Percentiles rank a stretch among this genome's conserved stretches.
Evolutionary conservation across 441 rosid genomes (phyloP).

Genomic region (Metrosideros polymorpha): DNA sequence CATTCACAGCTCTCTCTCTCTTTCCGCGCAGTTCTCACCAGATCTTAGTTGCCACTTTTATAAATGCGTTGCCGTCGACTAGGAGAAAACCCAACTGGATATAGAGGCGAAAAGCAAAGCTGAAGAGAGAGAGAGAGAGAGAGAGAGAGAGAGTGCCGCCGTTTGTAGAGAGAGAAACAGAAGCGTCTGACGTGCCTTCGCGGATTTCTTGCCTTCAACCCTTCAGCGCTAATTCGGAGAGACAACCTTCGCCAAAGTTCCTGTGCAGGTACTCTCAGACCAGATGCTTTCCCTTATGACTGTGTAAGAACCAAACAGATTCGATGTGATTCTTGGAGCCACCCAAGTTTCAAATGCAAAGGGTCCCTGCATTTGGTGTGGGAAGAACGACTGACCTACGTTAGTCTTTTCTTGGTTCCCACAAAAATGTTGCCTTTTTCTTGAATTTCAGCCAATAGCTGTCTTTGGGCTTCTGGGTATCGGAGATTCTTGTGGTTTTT

Average conservation of each 20-base stretch:
- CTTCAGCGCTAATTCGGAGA: not conserved
- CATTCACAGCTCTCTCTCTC: not conserved
- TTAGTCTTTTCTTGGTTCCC: not conserved
- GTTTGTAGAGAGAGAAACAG: not conserved
- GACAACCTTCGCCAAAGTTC: not conserved
- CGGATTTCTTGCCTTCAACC: not conserved
- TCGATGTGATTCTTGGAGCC: not conserved
- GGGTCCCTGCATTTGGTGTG: not conserved
- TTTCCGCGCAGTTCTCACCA: not conserved
- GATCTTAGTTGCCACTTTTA: not conserved
- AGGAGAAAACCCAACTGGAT: not conserved
- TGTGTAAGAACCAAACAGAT: not conserved
- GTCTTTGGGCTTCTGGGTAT: not conserved
- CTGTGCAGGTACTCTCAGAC: not conserved
- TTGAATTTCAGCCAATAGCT: not conserved
- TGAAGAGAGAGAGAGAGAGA: not conserved
- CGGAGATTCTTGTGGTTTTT: not conserved
- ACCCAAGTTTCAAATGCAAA: not conserved
- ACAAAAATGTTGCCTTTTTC: not conserved
- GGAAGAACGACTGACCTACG: not conserved
- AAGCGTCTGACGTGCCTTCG: not conserved
- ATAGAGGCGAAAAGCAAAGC: not conserved
- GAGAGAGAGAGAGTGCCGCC: not conserved
- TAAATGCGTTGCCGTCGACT: not conserved
- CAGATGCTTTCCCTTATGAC: not conserved